phyloP scores from a whole-genome alignment of 1,139 yeast species.

The Candida tunisiensis region DNA sequence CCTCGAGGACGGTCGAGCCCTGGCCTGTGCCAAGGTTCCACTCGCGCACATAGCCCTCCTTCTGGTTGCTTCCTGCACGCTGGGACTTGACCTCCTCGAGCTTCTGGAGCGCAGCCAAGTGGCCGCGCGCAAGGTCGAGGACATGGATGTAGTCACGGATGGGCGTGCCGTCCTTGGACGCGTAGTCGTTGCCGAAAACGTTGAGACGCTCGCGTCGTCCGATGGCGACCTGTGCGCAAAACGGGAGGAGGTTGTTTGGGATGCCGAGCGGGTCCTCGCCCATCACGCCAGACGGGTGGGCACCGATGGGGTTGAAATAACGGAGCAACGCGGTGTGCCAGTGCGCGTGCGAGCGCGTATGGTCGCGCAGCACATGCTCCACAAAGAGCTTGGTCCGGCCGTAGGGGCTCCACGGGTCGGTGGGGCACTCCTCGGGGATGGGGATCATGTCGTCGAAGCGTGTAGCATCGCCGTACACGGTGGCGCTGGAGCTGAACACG shows the following conservation, averaged over 20 bases:
- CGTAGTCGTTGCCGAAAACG: constrained; percentile 54
- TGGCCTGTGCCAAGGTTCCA: constrained; percentile 79
- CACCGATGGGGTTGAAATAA: constrained; percentile 75
- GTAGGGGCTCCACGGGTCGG: constrained; percentile 63
- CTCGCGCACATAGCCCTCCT: constrained; percentile 43
- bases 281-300: constrained; percentile 64
- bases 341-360: constrained; percentile 28
- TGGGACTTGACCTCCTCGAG: constrained; percentile 23
- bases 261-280: constrained; percentile 73
- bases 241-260: constrained; percentile 64
- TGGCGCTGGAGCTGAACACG: constrained; percentile 68
- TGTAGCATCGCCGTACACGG: constrained; percentile 75
- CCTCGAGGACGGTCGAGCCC: constrained; percentile 65
- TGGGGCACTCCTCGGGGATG: constrained; percentile 66
- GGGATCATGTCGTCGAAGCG: constrained; percentile 61
- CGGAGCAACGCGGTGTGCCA: constrained; percentile 57
- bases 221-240: constrained; percentile 61
- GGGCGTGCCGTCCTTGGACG: constrained; percentile 65
- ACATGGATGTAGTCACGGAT: constrained; percentile 75
- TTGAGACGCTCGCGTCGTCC: constrained; percentile 50
- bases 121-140: constrained; percentile 69
- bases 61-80: constrained; percentile 5
- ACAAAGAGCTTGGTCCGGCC: constrained; percentile 56
- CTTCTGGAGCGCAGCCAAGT: constrained; percentile 51
- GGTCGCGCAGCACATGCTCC: constrained; percentile 46